Evolutionary conservation across 1,284 basidiomycete species (phyloP).

Genomic region (Ustanciosporium gigantosporum): DNA sequence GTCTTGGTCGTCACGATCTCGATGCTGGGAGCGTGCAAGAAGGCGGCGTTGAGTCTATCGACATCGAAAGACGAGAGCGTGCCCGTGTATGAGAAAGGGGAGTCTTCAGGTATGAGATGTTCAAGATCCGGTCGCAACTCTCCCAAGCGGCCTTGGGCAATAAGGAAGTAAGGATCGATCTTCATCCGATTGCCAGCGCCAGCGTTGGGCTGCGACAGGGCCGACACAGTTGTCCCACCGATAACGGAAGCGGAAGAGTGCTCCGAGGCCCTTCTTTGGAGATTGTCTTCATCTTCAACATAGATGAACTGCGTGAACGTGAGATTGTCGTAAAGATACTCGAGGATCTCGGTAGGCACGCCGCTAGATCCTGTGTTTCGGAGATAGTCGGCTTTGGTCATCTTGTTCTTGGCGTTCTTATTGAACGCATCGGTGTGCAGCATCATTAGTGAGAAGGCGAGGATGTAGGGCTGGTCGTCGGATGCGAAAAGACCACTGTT

Average conservation of each 20-base stretch:
- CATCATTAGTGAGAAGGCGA: constrained; percentile 98
- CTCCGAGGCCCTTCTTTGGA: constrained; percentile 22
- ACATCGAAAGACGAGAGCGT: constrained; percentile 26
- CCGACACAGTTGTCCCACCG: background rate
- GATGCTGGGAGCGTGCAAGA: constrained; percentile 49
- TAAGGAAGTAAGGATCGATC: constrained; percentile 89
- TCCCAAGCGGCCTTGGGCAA: constrained; percentile 73
- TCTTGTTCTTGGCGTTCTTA: constrained; percentile 94
- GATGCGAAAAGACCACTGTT: constrained; percentile 77
- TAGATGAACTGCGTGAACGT: constrained; percentile 91
- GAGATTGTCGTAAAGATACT: constrained; percentile 97
- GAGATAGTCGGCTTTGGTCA: constrained; percentile 66
- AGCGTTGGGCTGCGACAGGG: constrained; percentile 7
- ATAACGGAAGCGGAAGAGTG: background rate
- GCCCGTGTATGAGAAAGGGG: constrained; percentile 45
- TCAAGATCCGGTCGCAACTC: constrained; percentile 66
- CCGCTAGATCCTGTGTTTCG: constrained; percentile 69
- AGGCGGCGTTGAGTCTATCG: constrained; percentile 34
- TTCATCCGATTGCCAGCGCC: constrained; percentile 64
- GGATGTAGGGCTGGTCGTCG: constrained; percentile 85
- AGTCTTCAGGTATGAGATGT: constrained; percentile 42
- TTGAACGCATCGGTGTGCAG: constrained; percentile 98
- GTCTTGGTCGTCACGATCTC: constrained; percentile 46
- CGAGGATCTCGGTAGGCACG: constrained; percentile 78
- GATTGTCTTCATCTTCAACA: constrained; percentile 71